A percentile compares a stretch with the other conserved stretches of the same genome.
Evolutionary conservation across 2,329 filamentous ascomycete species (phyloP).

Genomic region (Xylariaceae sp.): DNA sequence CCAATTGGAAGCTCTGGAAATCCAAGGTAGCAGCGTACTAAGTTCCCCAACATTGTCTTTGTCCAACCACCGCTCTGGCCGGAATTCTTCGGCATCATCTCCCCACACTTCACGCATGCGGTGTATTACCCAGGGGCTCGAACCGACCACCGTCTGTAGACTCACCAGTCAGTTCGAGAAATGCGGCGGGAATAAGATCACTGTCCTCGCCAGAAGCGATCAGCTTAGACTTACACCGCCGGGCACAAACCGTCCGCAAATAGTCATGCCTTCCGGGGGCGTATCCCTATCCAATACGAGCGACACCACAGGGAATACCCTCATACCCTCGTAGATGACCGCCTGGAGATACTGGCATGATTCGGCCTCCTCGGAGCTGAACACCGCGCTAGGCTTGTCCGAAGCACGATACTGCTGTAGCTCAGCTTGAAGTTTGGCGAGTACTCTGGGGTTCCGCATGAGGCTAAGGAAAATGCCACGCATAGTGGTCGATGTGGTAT

Average conservation of each 20-base stretch:
- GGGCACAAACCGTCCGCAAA: constrained; percentile 19
- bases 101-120: constrained; percentile 17
- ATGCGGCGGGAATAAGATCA: too few species aligned
- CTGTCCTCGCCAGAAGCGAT: too few species aligned
- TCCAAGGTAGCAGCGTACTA: constrained; percentile 5
- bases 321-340: constrained; percentile 22
- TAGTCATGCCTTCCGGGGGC: constrained; percentile 23
- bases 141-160: constrained; percentile 23
- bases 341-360: constrained; percentile 22
- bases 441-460: constrained; percentile 5
- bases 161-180: background rate
- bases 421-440: constrained; percentile 17
- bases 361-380: constrained; percentile 12
- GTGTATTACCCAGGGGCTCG: constrained; percentile 24
- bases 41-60: constrained; percentile 5
- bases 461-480: constrained; percentile 25
- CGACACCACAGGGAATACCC: constrained; percentile 7
- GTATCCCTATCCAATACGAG: constrained; percentile 22
- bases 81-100: constrained; percentile 19
- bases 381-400: constrained; percentile 5
- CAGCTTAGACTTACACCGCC: constrained; percentile 18
- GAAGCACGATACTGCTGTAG: background rate
- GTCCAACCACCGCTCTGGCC: constrained; percentile 25
- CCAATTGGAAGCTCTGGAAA: background rate
- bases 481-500: constrained; percentile 25